Base-by-base conservation (phyloP, 768 basidiomycete genomes). In the Coprinopsis cinerea region DNA sequence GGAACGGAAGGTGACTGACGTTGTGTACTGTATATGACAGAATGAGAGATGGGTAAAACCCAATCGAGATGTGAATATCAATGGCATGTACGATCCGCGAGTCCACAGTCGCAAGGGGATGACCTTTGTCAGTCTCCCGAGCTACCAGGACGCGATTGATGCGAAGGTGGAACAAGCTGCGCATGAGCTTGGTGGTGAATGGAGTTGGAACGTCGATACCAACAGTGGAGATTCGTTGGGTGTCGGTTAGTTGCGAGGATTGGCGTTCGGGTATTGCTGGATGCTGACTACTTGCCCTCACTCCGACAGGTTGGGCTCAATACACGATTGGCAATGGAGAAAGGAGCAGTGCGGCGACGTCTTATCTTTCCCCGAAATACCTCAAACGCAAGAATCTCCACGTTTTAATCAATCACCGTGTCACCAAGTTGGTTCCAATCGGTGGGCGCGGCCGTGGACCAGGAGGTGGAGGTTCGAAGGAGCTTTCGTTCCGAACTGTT, bases 141-240 rank as follows among this genome's bases (percentile, higher is more conserved):
- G 67, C 0, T 60, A 55, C 41, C 49, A 58, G 1, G 45, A 54
- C 25, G 41, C 63, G 4, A 62, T 65, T 15, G 68, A 72, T 48
- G 51, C 54, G 2, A 64, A 59, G 9, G 57, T 73, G n/a, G 55
- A 74, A 9, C 53, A 61, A 42, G 64, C 71, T 0, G 61, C 67
- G 0, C 27, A 60, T 15, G 61, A 75, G 43, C 58, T 73, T 5
- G 50, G 59, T 0, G 56, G 62, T 7, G 65, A 69, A 37, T 76
- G 70, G 50, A 62, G 68, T 2, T 75, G 61, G 53, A 72, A 71
- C 52, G 27, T 59, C 13, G 77, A 77, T 55, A 62, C 63, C 49
- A 75, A 76, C 52, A 65, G 67, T 22, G 76, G 77, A 13, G 60
- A 56, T 9, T 65, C 67, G 0, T 47, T 74, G 5, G 76, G 76